Percentiles rank a stretch among this genome's conserved stretches.
Evolutionary conservation across 2,329 filamentous ascomycete genomes (phyloP).

Genomic region (Aspergillus clavatus): DNA sequence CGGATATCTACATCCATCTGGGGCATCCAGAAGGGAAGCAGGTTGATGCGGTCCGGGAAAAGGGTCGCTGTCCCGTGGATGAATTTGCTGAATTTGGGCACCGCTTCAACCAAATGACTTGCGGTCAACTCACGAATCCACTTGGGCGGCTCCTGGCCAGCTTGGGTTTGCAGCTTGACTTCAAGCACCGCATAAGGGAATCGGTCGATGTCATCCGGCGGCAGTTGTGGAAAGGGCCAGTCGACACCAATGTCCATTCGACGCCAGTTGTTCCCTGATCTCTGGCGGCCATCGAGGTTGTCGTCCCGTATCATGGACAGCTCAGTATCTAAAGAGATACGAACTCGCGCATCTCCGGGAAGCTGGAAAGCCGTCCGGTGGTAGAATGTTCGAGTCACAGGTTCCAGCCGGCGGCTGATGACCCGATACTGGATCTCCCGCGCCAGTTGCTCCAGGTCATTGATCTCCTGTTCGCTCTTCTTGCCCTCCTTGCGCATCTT

Average conservation of each 20-base stretch:
- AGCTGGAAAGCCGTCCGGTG: slow-evolving; percentile 97
- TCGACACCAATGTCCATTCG: slow-evolving; percentile 97
- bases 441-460: slow-evolving; percentile 80
- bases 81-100: slow-evolving; percentile 98
- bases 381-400: slow-evolving; percentile 94
- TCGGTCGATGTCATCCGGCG: slow-evolving; percentile 74
- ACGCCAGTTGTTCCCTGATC: slow-evolving; percentile 86
- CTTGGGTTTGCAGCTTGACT: slow-evolving; percentile 95
- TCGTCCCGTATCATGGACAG: slow-evolving; percentile 93
- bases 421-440: slow-evolving; percentile 91
- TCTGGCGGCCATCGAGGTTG: slow-evolving; percentile 73
- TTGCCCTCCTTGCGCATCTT: slow-evolving; percentile 94
- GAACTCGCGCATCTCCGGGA: slow-evolving; percentile 89
- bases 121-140: slow-evolving; percentile 93
- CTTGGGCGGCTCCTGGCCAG: slow-evolving; percentile 88
- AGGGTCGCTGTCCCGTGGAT: slow-evolving; percentile 89
- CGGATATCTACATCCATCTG: slow-evolving; percentile 98
- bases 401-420: slow-evolving; percentile 77
- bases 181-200: slow-evolving; percentile 97
- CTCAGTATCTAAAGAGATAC: slow-evolving; percentile 94
- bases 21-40: slow-evolving; percentile 95
- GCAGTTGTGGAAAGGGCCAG: slow-evolving; percentile 85
- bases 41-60: slow-evolving; percentile 79
- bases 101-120: slow-evolving; percentile 94
- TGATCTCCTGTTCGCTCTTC: slow-evolving; percentile 86